Percentiles rank a stretch among this genome's conserved stretches.
Evolutionary conservation across 176 grass and related monocot species (phyloP).

Genomic region (Triticum urartu): DNA sequence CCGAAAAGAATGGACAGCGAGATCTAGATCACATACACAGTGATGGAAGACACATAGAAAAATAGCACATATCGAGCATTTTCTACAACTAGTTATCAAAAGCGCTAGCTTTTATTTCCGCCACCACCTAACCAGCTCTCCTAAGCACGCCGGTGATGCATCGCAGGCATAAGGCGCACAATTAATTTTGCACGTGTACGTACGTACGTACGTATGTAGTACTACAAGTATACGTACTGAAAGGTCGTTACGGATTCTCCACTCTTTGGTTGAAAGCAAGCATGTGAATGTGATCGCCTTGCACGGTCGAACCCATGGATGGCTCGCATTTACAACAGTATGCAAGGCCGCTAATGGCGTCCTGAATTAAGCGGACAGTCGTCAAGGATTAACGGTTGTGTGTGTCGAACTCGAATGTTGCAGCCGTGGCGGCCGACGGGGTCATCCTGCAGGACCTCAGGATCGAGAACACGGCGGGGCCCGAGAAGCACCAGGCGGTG

Average conservation of each 20-base stretch:
- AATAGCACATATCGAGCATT: neutral
- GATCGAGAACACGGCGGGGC: slow-evolving; percentile 55
- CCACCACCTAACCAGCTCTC: neutral
- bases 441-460: slow-evolving; percentile 52
- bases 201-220: neutral
- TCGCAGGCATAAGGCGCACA: neutral
- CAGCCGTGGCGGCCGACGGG: slow-evolving; percentile 56
- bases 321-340: too few species aligned
- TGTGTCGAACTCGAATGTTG: neutral
- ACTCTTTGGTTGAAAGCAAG: too few species aligned
- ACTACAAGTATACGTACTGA: neutral
- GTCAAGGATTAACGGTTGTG: neutral
- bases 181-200: neutral
- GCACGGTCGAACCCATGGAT: too few species aligned
- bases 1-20: neutral
- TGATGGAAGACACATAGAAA: neutral
- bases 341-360: neutral
- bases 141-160: neutral
- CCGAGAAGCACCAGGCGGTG: slow-evolving; percentile 62
- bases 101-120: neutral
- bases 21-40: neutral
- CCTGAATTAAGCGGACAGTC: neutral
- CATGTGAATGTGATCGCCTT: too few species aligned
- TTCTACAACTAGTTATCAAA: neutral
- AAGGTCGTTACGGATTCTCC: neutral